phyloP scores from a whole-genome alignment of 2,329 filamentous ascomycete species.

The Phialocephala sp. region DNA sequence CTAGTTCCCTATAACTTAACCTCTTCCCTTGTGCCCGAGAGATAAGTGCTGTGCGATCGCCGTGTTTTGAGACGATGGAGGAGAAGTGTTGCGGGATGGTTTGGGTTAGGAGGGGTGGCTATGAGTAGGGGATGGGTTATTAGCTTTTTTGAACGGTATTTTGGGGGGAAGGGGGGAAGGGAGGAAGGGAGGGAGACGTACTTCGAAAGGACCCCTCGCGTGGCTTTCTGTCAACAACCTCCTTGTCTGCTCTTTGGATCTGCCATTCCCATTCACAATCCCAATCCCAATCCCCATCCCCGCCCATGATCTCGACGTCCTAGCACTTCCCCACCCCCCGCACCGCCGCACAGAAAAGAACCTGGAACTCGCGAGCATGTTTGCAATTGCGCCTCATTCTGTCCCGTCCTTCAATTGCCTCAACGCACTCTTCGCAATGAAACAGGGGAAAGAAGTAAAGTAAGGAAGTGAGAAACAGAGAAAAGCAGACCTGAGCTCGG shows the following conservation, averaged over 20 bases:
- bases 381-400: background rate
- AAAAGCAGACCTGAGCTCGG: background rate
- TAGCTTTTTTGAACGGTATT: conserved; percentile 11
- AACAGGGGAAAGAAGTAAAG: too few species aligned
- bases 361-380: too few species aligned
- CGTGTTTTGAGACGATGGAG: conserved; percentile 65
- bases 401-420: background rate
- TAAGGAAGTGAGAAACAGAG: background rate
- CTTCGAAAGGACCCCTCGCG: conserved; percentile 40
- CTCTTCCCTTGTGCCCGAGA: conserved; percentile 55
- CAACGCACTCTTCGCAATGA: too few species aligned
- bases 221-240: conserved; percentile 43
- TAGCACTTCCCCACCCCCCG: background rate
- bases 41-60: conserved; percentile 67
- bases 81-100: conserved; percentile 78
- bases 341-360: too few species aligned
- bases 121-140: too few species aligned
- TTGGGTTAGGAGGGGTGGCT: conserved; percentile 70
- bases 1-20: conserved; percentile 77
- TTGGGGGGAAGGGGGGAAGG: conserved; percentile 6
- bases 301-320: background rate
- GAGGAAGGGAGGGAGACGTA: conserved; percentile 4
- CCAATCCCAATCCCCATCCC: background rate
- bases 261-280: conserved; percentile 8
- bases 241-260: conserved; percentile 26